Conservation (phyloP, 148 eudicot genomes). For the Rhododendron kiyosumense region DNA sequence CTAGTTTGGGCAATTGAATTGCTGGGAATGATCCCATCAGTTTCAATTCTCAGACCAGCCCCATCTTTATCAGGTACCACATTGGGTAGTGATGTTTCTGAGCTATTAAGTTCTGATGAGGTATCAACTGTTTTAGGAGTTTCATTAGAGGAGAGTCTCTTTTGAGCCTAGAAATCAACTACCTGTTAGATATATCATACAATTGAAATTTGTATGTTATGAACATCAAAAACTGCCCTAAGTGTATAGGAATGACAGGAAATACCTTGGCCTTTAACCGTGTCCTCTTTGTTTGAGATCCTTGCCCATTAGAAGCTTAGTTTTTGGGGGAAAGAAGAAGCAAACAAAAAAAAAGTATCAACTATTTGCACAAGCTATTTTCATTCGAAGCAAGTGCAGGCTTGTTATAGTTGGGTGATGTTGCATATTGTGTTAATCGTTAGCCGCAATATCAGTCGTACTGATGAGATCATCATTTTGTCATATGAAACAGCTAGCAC, state of each 20-base stretch:
- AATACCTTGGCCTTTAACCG: conserved; percentile 72
- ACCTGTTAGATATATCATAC: conserved; percentile 27
- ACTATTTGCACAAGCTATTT: background rate
- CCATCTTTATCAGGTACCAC: conserved; percentile 34
- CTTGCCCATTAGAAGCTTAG: conserved; percentile 71
- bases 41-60: conserved; percentile 22
- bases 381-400: background rate
- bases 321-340: background rate
- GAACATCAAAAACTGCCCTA: background rate
- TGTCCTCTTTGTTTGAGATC: conserved; percentile 57
- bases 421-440: background rate
- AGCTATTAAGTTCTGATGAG: conserved; percentile 31
- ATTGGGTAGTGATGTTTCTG: conserved; percentile 34
- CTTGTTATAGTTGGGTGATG: background rate
- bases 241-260: background rate
- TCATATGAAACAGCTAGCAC: background rate
- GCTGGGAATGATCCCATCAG: conserved; percentile 24
- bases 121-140: conserved; percentile 22
- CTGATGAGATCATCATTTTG: background rate
- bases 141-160: conserved; percentile 41
- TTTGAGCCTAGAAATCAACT: conserved; percentile 44
- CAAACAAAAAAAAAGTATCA: background rate
- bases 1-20: conserved; percentile 26
- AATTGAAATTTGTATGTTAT: conserved; percentile 2
- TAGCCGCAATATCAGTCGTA: background rate